Base-by-base conservation (phyloP, 2,329 filamentous ascomycete genomes). In the Diaporthe helianthi region DNA sequence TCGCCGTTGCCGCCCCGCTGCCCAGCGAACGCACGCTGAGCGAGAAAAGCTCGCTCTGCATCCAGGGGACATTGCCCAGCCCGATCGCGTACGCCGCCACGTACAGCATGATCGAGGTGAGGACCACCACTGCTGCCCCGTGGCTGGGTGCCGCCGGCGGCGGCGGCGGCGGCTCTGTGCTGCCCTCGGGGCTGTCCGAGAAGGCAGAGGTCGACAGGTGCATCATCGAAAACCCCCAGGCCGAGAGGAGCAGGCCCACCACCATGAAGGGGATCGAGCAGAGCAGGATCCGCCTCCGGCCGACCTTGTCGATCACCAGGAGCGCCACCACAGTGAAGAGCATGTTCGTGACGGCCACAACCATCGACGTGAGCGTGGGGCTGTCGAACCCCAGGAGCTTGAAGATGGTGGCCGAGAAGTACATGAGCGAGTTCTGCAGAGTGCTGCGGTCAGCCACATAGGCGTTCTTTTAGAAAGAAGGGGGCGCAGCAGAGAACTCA, bases 41-140 rank as follows among this genome's bases (percentile, higher is more conserved):
- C 0, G 94, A 92, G 76, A 98, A 98, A 38, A 97, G 86, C 81
- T 98, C 95, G 74, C 91, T 93, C 81, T 97, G 94, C 85, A 97
- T 95, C 95, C 95, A 98, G 0, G 95, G 94, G 3, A 98, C 93
- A 75, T 94, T 97, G 10, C 95, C 95, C 2, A 98, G 85, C 2
- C 95, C 95, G 1, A 94, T 84, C 1, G 95, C 95, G 77, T 97
- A 98, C 1, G 91, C 86, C 10, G 93, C 91, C 2, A 97, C 94
- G 79, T 97, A 98, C 9, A 93, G 74, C 79, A 94, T 91, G 78
- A 98, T 90, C 72, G 91, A 91, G 49, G 87, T 72, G 2, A 98
- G 86, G 52, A 98, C 91, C 22, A 90, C 77, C 33, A 83, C 69
- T 3, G 87, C 83, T 0, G 85, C 83, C 19, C 78, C 75, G 61